phyloP scores from a whole-genome alignment of 2,329 filamentous ascomycete genomes.

The Xylogone sp. region DNA sequence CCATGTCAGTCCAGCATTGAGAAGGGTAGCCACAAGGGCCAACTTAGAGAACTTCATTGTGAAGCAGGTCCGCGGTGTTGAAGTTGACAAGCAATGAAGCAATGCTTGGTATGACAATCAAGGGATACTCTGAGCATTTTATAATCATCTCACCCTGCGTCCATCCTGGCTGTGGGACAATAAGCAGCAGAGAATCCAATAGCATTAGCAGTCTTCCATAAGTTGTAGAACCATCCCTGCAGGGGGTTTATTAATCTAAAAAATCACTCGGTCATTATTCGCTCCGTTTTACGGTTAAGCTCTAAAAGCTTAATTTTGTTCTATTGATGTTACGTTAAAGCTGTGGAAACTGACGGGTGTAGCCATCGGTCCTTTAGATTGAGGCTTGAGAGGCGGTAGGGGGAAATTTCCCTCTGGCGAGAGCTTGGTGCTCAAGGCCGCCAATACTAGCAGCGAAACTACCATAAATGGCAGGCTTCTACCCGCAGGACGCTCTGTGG shows the following conservation, averaged over 20 bases:
- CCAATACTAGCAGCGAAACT: no score
- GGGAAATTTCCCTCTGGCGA: no score
- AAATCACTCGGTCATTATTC: background rate
- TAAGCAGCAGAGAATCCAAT: no score
- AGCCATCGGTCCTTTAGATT: no score
- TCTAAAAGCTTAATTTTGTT: background rate
- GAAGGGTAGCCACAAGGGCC: background rate
- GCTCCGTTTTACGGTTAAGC: background rate
- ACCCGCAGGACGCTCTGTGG: no score
- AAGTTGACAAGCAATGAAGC: background rate
- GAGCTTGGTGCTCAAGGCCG: no score
- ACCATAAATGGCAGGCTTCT: no score
- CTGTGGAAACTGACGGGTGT: no score
- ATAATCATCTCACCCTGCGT: background rate
- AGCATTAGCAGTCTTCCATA: background rate
- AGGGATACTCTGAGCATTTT: background rate
- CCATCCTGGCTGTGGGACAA: background rate
- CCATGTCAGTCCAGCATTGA: background rate
- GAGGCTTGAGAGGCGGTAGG: no score
- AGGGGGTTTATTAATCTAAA: background rate
- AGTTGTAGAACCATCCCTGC: background rate
- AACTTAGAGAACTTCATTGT: background rate
- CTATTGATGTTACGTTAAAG: no score
- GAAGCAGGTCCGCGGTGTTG: background rate
- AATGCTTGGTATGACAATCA: background rate